phyloP scores from a whole-genome alignment of 208 protist species.

The Trypanosoma scelopori region DNA sequence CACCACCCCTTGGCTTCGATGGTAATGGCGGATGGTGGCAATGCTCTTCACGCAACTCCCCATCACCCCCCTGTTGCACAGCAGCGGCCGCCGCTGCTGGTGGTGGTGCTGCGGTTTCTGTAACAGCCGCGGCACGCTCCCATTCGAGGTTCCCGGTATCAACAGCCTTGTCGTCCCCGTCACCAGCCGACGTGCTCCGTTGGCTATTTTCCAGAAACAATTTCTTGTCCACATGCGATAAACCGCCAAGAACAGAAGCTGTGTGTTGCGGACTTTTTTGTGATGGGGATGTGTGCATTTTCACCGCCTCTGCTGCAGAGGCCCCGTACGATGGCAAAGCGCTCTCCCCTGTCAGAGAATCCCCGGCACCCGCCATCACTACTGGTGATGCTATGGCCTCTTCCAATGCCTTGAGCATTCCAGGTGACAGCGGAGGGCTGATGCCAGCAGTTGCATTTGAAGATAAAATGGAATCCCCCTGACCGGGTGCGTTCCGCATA shows the following conservation, averaged over 20 bases:
- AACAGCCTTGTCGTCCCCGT: conserved; percentile 1
- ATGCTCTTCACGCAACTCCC: neutral
- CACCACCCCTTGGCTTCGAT: no score
- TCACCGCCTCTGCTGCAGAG: neutral
- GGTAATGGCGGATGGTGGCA: neutral
- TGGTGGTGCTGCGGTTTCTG: neutral
- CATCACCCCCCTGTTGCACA: neutral
- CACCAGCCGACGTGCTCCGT: no score
- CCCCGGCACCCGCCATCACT: neutral
- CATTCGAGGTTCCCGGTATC: neutral
- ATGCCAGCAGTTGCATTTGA: neutral
- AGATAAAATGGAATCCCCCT: neutral
- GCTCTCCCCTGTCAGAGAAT: neutral
- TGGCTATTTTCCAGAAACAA: conserved; percentile 3
- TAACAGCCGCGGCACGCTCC: neutral
- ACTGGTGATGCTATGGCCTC: conserved; percentile 17
- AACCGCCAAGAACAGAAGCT: neutral
- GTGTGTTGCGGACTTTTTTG: neutral
- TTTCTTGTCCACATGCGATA: conserved; percentile 9
- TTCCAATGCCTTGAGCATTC: conserved; percentile 6
- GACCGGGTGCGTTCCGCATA: neutral
- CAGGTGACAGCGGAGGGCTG: conserved; percentile 4
- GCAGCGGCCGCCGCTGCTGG: no score
- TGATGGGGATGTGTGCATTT: neutral
- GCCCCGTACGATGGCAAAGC: neutral